Base-by-base conservation (phyloP, 352 stramenopile species). In the Pythium folliculosum region DNA sequence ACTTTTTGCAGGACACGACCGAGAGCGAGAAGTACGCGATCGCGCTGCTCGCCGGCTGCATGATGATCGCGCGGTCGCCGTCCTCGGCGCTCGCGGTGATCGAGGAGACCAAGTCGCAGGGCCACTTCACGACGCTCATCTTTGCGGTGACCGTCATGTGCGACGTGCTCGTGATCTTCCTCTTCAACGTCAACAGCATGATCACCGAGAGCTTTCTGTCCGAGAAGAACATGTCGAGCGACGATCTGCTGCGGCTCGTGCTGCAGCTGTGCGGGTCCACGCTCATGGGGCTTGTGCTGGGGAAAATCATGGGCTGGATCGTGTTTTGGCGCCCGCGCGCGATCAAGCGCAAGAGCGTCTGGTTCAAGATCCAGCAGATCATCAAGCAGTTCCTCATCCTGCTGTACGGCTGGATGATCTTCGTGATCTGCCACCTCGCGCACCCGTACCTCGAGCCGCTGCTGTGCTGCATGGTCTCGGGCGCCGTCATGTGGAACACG, bases 171-270 rank as follows among this genome's bases (percentile, higher is more conserved):
- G 82, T 91, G 53, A 89, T 91, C 45, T 77, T 86, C 22, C 65
- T 91, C 8, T 91, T 91, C 73, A 89, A 90, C 69, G 73, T 90
- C 54, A 89, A 86, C 66, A 85, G 73, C 55, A 86, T 88, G 77
- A 81, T 89, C 54, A 87, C 81, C 0, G 81, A 89, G 64, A 82
- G 76, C 25, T 81, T 89, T 48, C 32, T 89, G 47, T 77, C 65
- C n/a, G 77, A 85, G 45, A 84, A 88, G 63, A n/a, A 75, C 44
- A 79, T 82, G 65, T 81, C 73, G 32, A 71, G 58, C 12, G 68
- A 75, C 22, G 70, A 71, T 37, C 23, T 80, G 6, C 40, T 80
- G 21, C 49, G 63, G 35, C 68, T 81, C 23, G 54, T 78, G 9
- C 57, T 85, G 5, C 78, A 90, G 65, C 64, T 90, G 3, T 86